Evolutionary conservation across 192 early-diverging fungal genomes (phyloP), one percentile per base, ranked within the genome.

Genomic region (Backusella luteola): DNA sequence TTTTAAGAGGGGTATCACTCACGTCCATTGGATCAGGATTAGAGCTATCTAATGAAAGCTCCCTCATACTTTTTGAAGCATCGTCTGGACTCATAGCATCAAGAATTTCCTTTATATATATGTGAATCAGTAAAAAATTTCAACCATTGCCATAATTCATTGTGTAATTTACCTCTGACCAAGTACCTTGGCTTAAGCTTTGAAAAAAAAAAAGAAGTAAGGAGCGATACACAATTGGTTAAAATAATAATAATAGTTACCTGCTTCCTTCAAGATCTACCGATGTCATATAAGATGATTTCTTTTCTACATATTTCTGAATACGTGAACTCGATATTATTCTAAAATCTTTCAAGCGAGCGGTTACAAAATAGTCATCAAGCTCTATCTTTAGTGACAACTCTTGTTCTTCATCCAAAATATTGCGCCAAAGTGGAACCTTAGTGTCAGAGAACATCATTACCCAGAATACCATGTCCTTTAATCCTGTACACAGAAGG

Each of bases 401-500:
- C 3, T 35, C 14, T 35, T 70, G 84, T 4, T 66, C 73, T 11
- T 81, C 73, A 70, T 90, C 89, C 14, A 92, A 77, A 34, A 93
- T 88, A 53, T 90, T 90, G 41, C 86, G 84, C 91, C 91, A 92
- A 12, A 56, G 17, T 7, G 6, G 49, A 0, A 7, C 7, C 5
- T n/a, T 80, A 21, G 84, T 89, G 34, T 92, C 91, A 9, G 80
- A 77, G 80, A 93, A 92, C 12, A 92, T 75, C 70, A 92, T 91
- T 11, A 83, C 79, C 11, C 79, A 80, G 77, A 86, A 91, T 41
- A 89, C 87, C 1, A 84, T 82, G 68, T 84, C 83, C 23, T 79
- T 85, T 14, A 74, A 83, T 75, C 92, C 89, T 3, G 91, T 93
- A 70, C 85, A 80, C 32, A 86, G 29, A n/a, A 92, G 83, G 15